A percentile compares a stretch with the other conserved stretches of the same genome.
These are phyloP conservation scores for slime mould (Dictyostelium discoideum) DNA, from an alignment of 78 protist genomes.

Conservation along the genomic window DNA sequence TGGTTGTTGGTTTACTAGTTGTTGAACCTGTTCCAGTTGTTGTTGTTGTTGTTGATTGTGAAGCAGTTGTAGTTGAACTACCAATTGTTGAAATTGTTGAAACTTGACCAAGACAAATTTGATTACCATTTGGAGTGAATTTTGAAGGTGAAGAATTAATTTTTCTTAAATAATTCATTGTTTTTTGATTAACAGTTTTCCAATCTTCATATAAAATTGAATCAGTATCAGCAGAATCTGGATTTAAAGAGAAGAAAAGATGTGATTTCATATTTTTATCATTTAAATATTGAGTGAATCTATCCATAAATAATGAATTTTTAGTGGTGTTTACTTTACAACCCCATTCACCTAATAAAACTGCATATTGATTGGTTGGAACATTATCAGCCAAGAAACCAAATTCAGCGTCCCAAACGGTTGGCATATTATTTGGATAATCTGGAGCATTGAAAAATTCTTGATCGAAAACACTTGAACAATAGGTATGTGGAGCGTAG, in stretches of 20 bases:
- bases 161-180: constrained; percentile 2
- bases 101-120: constrained; percentile 61
- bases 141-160: constrained; percentile 74
- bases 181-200: constrained; percentile 39
- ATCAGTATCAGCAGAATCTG: constrained; percentile 86
- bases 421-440: constrained; percentile 80
- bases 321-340: constrained; percentile 60
- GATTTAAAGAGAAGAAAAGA: constrained; percentile 83
- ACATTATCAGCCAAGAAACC: constrained; percentile 36
- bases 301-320: constrained; percentile 42
- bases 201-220: constrained; percentile 66
- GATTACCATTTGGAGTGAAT: not conserved
- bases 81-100: constrained; percentile 2
- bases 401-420: constrained; percentile 76
- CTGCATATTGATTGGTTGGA: not conserved
- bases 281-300: constrained; percentile 27
- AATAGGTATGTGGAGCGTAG: constrained; percentile 77
- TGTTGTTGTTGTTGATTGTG: not conserved
- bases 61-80: not conserved
- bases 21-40: not conserved
- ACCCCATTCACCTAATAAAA: constrained; percentile 88
- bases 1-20: not conserved
- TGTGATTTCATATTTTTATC: not conserved
- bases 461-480: constrained; percentile 76
- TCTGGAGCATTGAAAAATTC: constrained; percentile 37